Base-by-base conservation (phyloP, 169 alveolate species). In the Theileria annulata region DNA sequence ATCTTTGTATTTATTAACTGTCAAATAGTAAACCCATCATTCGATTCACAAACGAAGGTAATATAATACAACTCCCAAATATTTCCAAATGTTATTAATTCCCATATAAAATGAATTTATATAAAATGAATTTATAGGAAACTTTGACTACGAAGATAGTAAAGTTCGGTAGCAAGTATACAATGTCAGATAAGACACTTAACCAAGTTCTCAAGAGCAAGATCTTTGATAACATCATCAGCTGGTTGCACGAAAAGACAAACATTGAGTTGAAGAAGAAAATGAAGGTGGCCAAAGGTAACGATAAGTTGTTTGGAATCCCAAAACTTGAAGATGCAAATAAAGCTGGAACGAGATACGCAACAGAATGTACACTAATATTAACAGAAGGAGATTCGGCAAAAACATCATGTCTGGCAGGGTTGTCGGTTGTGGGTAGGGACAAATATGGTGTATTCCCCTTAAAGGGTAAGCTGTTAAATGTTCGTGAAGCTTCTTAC, bases 311-410 rank as follows among this genome's bases (percentile, higher is more conserved):
- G 35, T 75, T 86, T 9, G 90, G 88, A 0, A 95, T 98, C 0
- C 99, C 99, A 15, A 98, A 98, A 85, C 93, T 98, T 58, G 99
- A 98, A 87, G 99, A 98, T 84, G 99, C 99, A 31, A 98, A 97
- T 79, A 96, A 94, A 73, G 99, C 99, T 3, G 99, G 99, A 2
- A 95, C 97, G 19, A 94, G 94, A 75, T 77, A 92, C 74, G 92
- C 98, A 31, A 94, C 91, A 79, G 95, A 96, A 59, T 98, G 99
- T 88, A 97, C 99, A 12, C 92, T 98, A 64, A 98, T 98, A 47
- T 91, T 98, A 77, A 98, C 99, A 31, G 99, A 98, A 92, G 99
- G 99, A 86, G 99, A 98, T 93, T 96, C 99, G 67, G 99, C 99
- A 72, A 98, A 98, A 82, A 93, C 99, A 19, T 93, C 98, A 47